Conservation (phyloP, 2,329 filamentous ascomycete species). For the Alternaria arbusti region DNA sequence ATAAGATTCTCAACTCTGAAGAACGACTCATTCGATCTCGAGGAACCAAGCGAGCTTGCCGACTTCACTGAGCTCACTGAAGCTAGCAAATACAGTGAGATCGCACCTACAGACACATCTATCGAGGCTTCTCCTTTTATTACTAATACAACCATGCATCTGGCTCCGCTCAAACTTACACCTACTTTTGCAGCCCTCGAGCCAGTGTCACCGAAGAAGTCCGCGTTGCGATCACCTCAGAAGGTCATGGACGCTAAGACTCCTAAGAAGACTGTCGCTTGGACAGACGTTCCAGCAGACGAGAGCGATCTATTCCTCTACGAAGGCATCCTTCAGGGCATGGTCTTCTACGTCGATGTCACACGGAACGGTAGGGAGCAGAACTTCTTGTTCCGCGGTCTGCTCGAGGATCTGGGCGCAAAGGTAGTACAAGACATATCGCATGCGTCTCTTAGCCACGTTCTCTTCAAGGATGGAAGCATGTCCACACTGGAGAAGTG, state of each 20-base stretch:
- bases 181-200: conserved; percentile 15
- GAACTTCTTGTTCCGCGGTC: conserved; percentile 73
- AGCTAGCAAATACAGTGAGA: conserved; percentile 18
- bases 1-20: conserved; percentile 12
- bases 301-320: conserved; percentile 30
- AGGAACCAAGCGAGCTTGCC: conserved; percentile 13
- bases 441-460: conserved; percentile 81
- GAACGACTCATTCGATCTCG: conserved; percentile 18
- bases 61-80: conserved; percentile 24
- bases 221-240: conserved; percentile 46
- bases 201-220: conserved; percentile 37
- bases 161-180: conserved; percentile 23
- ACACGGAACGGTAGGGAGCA: conserved; percentile 72
- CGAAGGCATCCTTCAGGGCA: conserved; percentile 58
- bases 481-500: conserved; percentile 83
- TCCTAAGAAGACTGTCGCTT: conserved; percentile 48
- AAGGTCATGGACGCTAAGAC: conserved; percentile 36
- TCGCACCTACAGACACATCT: conserved; percentile 18
- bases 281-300: conserved; percentile 27
- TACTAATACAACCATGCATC: conserved; percentile 16
- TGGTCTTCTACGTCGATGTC: conserved; percentile 82
- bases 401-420: conserved; percentile 82
- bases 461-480: conserved; percentile 87
- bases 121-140: conserved; percentile 14
- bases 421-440: conserved; percentile 71